A percentile compares a stretch with the other conserved stretches of the same genome.
Evolutionary conservation across 1,284 basidiomycete genomes (phyloP).

Genomic region (Mycosarcoma maydis): DNA sequence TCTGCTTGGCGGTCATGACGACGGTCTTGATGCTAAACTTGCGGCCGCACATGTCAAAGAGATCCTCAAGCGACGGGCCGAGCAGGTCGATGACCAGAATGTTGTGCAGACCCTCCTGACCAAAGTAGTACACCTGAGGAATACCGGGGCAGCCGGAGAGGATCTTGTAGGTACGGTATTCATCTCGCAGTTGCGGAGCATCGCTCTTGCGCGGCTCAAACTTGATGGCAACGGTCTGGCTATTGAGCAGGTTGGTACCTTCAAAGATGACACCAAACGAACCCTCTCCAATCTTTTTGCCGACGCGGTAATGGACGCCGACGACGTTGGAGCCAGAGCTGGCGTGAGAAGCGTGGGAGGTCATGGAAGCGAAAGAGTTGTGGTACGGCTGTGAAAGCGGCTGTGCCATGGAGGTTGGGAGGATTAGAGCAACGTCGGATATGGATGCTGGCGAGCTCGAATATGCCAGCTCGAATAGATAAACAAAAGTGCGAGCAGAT

Average conservation of each 20-base stretch:
- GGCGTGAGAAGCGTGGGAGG: conserved; percentile 57
- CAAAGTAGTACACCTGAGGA: conserved; percentile 96
- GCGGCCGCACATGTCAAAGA: conserved; percentile 94
- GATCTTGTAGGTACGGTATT: conserved; percentile 96
- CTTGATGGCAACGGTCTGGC: conserved; percentile 95
- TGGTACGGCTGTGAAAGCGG: conserved; percentile 38
- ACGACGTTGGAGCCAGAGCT: conserved; percentile 66
- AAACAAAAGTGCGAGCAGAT: too few species aligned
- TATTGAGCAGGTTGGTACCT: conserved; percentile 93
- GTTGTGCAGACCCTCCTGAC: conserved; percentile 96
- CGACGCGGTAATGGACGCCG: conserved; percentile 81
- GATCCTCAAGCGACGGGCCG: conserved; percentile 89
- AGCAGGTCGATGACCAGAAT: conserved; percentile 95
- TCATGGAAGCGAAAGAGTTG: conserved; percentile 51
- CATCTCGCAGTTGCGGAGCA: conserved; percentile 92
- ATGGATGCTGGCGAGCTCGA: not conserved
- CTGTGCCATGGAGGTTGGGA: conserved; percentile 21
- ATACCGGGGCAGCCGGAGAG: conserved; percentile 91
- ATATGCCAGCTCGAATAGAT: not conserved
- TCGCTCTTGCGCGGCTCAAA: conserved; percentile 97
- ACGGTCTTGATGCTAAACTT: conserved; percentile 96
- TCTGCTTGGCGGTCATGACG: conserved; percentile 94
- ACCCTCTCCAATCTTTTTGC: conserved; percentile 74
- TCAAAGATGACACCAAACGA: conserved; percentile 98
- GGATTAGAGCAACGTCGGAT: not conserved